phyloP scores from a whole-genome alignment of 805 yeast species.

The Zygosaccharomyces lentus region DNA sequence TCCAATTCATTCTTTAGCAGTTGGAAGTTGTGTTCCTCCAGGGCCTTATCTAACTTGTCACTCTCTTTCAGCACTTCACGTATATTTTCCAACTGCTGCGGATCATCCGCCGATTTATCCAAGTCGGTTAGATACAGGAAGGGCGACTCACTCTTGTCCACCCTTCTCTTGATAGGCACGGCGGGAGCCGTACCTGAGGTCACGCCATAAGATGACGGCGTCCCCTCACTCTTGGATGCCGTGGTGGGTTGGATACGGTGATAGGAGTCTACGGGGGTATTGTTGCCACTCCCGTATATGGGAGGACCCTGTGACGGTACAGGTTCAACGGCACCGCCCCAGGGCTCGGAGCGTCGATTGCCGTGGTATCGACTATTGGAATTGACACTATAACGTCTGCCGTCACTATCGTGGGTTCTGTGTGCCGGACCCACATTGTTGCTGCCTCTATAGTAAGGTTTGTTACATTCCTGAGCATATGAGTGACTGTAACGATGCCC shows the following conservation, averaged over 20 bases:
- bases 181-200: background rate
- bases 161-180: conserved; percentile 5
- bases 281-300: conserved; percentile 10
- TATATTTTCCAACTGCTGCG: conserved; percentile 12
- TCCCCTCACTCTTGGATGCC: background rate
- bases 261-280: conserved; percentile 8
- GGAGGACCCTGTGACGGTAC: conserved; percentile 3
- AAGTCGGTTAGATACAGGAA: conserved; percentile 23
- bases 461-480: conserved; percentile 5
- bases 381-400: conserved; percentile 6
- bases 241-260: conserved; percentile 2
- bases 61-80: conserved; percentile 21
- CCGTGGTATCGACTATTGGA: conserved; percentile 6
- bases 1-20: conserved; percentile 27
- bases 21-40: conserved; percentile 23
- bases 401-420: conserved; percentile 6
- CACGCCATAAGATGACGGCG: background rate
- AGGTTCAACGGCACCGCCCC: conserved; percentile 2
- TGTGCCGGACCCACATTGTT: conserved; percentile 1
- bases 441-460: conserved; percentile 5
- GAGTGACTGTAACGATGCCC: conserved; percentile 6
- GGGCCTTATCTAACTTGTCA: conserved; percentile 22
- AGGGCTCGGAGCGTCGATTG: conserved; percentile 1
- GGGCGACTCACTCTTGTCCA: conserved; percentile 20
- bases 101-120: conserved; percentile 15